Evolutionary conservation across 163 green algal species (phyloP).

Genomic region (Volvox carteri): DNA sequence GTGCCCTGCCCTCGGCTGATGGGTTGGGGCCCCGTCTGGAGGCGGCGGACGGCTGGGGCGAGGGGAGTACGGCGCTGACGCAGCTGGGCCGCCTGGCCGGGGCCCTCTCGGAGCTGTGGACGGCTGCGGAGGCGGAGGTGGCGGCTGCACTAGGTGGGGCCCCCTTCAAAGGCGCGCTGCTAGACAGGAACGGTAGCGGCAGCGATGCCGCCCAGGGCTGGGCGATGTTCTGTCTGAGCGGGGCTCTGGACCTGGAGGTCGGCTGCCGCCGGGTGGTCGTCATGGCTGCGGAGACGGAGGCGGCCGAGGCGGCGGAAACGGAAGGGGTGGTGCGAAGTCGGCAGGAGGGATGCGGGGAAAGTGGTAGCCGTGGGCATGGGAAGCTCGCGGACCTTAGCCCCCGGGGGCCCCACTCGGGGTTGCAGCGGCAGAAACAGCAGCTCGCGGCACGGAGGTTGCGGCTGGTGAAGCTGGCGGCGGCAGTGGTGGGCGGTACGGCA

Average conservation of each 20-base stretch:
- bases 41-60: neutral
- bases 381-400: neutral
- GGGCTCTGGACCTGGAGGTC: constrained; percentile 7
- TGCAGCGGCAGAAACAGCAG: neutral
- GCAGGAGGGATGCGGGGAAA: neutral
- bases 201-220: neutral
- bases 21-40: too few species aligned
- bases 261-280: neutral
- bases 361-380: neutral
- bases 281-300: neutral
- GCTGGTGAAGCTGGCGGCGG: constrained; percentile 15
- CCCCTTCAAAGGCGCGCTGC: too few species aligned
- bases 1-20: too few species aligned
- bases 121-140: neutral
- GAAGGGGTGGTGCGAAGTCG: neutral
- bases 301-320: neutral
- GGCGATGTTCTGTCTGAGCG: constrained; percentile 20
- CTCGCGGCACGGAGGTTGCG: neutral
- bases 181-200: neutral
- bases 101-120: neutral
- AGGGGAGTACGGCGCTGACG: neutral
- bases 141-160: neutral
- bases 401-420: too few species aligned
- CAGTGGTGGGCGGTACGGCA: neutral
- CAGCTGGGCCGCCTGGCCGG: neutral